Conservation (phyloP, 2,329 filamentous ascomycete species). For the Ophioceras dolichostomum region DNA sequence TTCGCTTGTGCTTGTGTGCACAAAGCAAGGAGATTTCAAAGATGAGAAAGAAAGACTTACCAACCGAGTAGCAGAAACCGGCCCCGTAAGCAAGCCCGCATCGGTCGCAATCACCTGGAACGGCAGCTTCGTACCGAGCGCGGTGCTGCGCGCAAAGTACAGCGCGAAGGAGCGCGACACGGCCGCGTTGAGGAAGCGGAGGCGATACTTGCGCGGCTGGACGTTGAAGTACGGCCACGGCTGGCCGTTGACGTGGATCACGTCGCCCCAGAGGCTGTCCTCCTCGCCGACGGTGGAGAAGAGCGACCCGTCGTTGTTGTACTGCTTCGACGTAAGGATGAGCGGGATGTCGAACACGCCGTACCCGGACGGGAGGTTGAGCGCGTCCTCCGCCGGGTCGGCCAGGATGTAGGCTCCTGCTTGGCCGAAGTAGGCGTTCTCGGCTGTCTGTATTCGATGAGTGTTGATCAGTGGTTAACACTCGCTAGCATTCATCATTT, state of each 20-base stretch:
- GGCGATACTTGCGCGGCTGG: slow-evolving; percentile 47
- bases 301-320: slow-evolving; percentile 36
- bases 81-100: slow-evolving; percentile 32
- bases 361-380: slow-evolving; percentile 34
- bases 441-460: slow-evolving; percentile 27
- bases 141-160: slow-evolving; percentile 26
- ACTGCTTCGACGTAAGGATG: slow-evolving; percentile 35
- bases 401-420: slow-evolving; percentile 41
- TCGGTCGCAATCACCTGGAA: slow-evolving; percentile 45
- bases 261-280: slow-evolving; percentile 39
- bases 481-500: no score
- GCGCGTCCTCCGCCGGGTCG: slow-evolving; percentile 32
- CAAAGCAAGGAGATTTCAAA: no score
- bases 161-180: slow-evolving; percentile 33
- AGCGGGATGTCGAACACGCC: slow-evolving; percentile 42
- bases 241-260: slow-evolving; percentile 45
- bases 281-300: slow-evolving; percentile 29
- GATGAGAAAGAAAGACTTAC: no score
- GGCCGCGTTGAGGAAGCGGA: slow-evolving; percentile 39
- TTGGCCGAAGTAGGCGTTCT: slow-evolving; percentile 44
- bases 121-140: slow-evolving; percentile 17
- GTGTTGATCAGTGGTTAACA: neutral
- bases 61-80: slow-evolving; percentile 26
- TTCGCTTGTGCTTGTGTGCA: no score
- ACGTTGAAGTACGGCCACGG: slow-evolving; percentile 48